Evolutionary conservation across 202 grass and related monocot genomes (phyloP), one percentile per base, ranked within the genome.

Genomic region (Bolboschoenoplectus hybrid): DNA sequence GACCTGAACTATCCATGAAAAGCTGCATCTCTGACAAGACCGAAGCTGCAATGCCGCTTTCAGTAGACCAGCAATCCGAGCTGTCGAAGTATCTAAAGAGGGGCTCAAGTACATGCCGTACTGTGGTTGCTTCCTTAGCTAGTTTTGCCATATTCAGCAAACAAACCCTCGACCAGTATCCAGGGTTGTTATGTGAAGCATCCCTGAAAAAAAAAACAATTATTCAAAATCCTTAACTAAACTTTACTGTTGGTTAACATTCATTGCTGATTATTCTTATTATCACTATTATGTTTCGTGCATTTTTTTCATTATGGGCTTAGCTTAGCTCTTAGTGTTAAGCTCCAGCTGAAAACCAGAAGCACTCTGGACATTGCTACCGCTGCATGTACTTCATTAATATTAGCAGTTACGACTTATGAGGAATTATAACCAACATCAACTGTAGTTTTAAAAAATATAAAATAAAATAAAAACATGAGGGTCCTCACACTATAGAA

Each of bases 61-160:
- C 92, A 52, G 92, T 85, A 81, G 93, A 96, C 97, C 97, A 98
- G 57, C 87, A 92, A 85, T 85, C 82, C 17, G 88, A 91, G 81
- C 83, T 91, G 61, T 98, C 97, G 67, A 98, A 94, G 86, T 94
- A 89, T 63, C 88, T 93, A 81, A 92, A 92, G 51, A 98, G 83
- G 67, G 97, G 93, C 74, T 98, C 97, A 82, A 98, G 87, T 91
- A 98, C 88, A 78, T 88, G 88, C 17, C 93, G 80, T 60, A 96
- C 86, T 82, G 93, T 98, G 64, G 97, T 94, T 71, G 97, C 90
- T 74, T 94, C 97, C 86, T 89, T 91, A 9, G 97, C 97, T 63
- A 98, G 90, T 87, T 91, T 91, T 61, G 97, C 90, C 91, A 98
- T 94, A 87, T 98, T 95, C 63, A 83, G 83, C 74, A 98, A 96